phyloP scores from a whole-genome alignment of 2,329 filamentous ascomycete genomes.

The Aspergillus brunneoviolaceus region DNA sequence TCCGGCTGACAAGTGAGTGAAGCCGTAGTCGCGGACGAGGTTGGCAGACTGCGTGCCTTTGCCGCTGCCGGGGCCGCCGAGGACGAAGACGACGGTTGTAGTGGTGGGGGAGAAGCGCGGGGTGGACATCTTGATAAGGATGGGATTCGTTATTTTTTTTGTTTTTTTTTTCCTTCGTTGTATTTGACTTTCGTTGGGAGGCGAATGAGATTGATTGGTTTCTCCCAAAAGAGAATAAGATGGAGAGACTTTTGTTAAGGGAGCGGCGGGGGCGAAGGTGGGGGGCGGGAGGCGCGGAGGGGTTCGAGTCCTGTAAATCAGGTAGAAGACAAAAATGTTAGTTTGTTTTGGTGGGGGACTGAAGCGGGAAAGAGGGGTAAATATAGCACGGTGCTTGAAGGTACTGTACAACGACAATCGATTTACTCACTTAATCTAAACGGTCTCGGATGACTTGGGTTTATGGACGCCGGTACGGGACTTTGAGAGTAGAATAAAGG shows the following conservation, averaged over 20 bases:
- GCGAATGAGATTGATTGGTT: too few relatives aligned
- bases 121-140: slow-evolving; percentile 34
- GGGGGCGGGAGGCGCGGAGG: background rate
- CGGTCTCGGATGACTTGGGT: slow-evolving; percentile 49
- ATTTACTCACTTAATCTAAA: background rate
- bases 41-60: slow-evolving; percentile 95
- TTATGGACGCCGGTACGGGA: slow-evolving; percentile 45
- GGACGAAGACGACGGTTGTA: slow-evolving; percentile 93
- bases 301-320: background rate
- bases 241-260: too few relatives aligned
- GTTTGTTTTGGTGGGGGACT: background rate
- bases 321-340: background rate
- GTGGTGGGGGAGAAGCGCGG: slow-evolving; percentile 76
- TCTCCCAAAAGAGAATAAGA: too few relatives aligned
- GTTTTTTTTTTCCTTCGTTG: too few relatives aligned
- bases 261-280: background rate
- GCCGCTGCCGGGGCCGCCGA: slow-evolving; percentile 90
- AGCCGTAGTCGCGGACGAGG: slow-evolving; percentile 82
- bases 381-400: background rate
- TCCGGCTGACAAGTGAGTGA: slow-evolving; percentile 89
- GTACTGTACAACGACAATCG: slow-evolving; percentile 21
- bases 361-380: background rate
- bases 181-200: too few relatives aligned
- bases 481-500: slow-evolving; percentile 54
- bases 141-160: background rate